Percentiles rank a stretch among this genome's conserved stretches.
Evolutionary conservation across 331 rosid species (phyloP).

Genomic region (Acacia concinna): DNA sequence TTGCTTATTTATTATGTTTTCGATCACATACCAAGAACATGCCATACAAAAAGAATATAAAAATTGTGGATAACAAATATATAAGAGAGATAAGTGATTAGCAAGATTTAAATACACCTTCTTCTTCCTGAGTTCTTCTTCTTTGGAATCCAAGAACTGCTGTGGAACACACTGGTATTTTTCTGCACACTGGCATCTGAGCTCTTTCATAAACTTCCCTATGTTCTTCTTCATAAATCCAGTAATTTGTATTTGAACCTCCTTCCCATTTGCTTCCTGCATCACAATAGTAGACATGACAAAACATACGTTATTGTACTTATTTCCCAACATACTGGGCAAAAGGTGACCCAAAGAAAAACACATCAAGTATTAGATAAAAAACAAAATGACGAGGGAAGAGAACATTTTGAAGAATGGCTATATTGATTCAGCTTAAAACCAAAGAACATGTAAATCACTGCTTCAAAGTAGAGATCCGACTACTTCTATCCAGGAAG

Average conservation of each 20-base stretch:
- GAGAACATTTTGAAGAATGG: too few relatives aligned
- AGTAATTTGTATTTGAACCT: constrained; percentile 88
- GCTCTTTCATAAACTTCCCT: constrained; percentile 97
- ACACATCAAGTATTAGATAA: too few relatives aligned
- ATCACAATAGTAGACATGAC: constrained; percentile 14
- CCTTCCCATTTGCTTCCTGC: constrained; percentile 92
- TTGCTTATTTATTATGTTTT: too few relatives aligned
- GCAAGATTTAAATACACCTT: constrained; percentile 52
- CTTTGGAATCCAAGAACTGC: constrained; percentile 94
- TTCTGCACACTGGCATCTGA: constrained; percentile 92
- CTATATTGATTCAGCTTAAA: too few relatives aligned
- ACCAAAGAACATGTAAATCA: too few relatives aligned
- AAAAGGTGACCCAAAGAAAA: too few relatives aligned
- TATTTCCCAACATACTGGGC: not conserved
- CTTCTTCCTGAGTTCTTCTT: constrained; percentile 79
- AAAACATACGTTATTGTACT: not conserved
- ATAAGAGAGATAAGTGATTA: constrained; percentile 10
- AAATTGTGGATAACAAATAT: not conserved
- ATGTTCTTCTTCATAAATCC: constrained; percentile 98
- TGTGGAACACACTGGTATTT: constrained; percentile 95
- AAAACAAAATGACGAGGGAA: too few relatives aligned
- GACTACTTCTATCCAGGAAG: not conserved
- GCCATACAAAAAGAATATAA: too few relatives aligned
- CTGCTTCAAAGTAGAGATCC: too few relatives aligned
- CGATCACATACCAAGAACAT: too few relatives aligned